Percentiles rank a stretch among this genome's conserved stretches.
phyloP scores from a whole-genome alignment of 805 yeast genomes.

The Saccharomycopsis olivae region DNA sequence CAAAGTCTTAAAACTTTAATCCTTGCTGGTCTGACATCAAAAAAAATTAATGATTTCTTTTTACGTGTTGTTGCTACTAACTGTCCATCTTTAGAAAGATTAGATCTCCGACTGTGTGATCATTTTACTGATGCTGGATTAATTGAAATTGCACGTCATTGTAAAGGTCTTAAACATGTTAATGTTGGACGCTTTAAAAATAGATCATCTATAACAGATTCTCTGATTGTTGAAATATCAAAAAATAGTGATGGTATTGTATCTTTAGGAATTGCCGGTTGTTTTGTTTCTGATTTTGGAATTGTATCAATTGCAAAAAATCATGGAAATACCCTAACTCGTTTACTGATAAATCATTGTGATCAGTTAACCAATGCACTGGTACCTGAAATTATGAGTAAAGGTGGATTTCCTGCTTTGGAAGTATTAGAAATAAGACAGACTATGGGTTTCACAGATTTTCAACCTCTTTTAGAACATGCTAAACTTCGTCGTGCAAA shows the following conservation, averaged over 20 bases:
- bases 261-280: constrained; percentile 86
- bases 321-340: constrained; percentile 38
- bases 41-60: constrained; percentile 47
- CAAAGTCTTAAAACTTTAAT: constrained; percentile 35
- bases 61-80: constrained; percentile 39
- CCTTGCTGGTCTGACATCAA: constrained; percentile 59
- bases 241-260: constrained; percentile 41
- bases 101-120: constrained; percentile 83
- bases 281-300: constrained; percentile 63
- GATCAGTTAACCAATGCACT: constrained; percentile 44
- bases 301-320: constrained; percentile 69
- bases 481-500: no score
- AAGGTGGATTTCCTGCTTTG: constrained; percentile 43
- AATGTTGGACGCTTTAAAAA: constrained; percentile 73
- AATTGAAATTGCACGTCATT: constrained; percentile 50
- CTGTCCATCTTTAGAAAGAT: constrained; percentile 48
- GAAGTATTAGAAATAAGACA: constrained; percentile 72
- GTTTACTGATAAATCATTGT: constrained; percentile 74
- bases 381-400: constrained; percentile 36
- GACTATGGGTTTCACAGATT: constrained; percentile 42
- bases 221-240: constrained; percentile 48
- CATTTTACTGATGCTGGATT: constrained; percentile 66
- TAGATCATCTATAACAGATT: constrained; percentile 61
- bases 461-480: constrained; percentile 59
- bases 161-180: constrained; percentile 45